Conservation (phyloP, 2,329 filamentous ascomycete genomes). For the Aspergillus ustus region DNA sequence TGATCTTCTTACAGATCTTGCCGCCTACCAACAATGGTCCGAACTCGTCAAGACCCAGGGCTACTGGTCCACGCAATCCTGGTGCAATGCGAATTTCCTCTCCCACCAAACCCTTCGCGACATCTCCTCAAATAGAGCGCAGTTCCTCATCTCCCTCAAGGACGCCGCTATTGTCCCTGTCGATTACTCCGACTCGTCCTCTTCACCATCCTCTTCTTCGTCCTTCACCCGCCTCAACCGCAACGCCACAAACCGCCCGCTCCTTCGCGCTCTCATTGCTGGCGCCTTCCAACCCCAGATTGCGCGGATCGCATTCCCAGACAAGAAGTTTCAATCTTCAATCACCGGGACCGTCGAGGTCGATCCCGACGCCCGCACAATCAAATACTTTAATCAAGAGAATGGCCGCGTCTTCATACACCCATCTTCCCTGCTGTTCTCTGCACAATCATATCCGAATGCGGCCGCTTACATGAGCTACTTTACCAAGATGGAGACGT, state of each 20-base stretch:
- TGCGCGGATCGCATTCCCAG: slow-evolving; percentile 87
- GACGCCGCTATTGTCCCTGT: slow-evolving; percentile 79
- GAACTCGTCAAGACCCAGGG: slow-evolving; percentile 60
- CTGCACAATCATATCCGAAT: slow-evolving; percentile 75
- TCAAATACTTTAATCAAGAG: slow-evolving; percentile 89
- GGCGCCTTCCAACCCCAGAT: slow-evolving; percentile 83
- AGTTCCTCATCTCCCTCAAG: slow-evolving; percentile 83
- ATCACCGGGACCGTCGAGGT: slow-evolving; percentile 88
- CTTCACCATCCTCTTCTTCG: slow-evolving; percentile 33
- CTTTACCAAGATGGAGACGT: slow-evolving; percentile 89
- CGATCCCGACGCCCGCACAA: slow-evolving; percentile 87
- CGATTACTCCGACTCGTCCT: slow-evolving; percentile 44
- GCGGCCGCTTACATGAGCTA: slow-evolving; percentile 82
- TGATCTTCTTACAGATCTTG: slow-evolving; percentile 84
- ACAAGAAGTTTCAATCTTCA: slow-evolving; percentile 90
- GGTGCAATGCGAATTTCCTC: slow-evolving; percentile 86
- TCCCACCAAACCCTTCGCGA: slow-evolving; percentile 83
- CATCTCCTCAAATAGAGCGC: slow-evolving; percentile 81
- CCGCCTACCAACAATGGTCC: slow-evolving; percentile 82
- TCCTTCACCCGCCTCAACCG: slow-evolving; percentile 48
- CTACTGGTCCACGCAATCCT: slow-evolving; percentile 59
- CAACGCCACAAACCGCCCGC: slow-evolving; percentile 45
- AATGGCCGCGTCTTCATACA: slow-evolving; percentile 91
- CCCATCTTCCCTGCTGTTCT: slow-evolving; percentile 84
- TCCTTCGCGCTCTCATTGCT: slow-evolving; percentile 72